Evolutionary conservation across 2,329 filamentous ascomycete species (phyloP), one percentile per base, ranked within the genome.

Genomic region (Penicillium olsonii): DNA sequence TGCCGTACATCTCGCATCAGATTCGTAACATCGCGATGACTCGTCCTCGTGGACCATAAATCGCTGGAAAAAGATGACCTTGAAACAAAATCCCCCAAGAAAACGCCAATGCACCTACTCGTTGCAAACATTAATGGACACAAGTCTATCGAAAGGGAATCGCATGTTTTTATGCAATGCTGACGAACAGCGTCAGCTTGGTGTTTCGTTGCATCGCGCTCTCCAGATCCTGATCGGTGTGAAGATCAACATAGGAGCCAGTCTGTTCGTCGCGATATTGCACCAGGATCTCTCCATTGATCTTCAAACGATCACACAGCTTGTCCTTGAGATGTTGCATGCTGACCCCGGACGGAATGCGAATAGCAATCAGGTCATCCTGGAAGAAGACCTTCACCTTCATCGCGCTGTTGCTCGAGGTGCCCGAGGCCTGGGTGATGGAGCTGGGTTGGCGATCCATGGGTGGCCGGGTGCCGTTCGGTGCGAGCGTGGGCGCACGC

Each of bases 361-460:
- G 86, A 63, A 99, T 91, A 37, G 94, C 88, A 59, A 96, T 92
- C 48, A 95, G 84, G 59, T 96, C 92, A 53, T 92, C 87, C 57
- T 92, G 88, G 75, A 90, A 96, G 75, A 89, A 94, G 45, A 96
- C 87, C 75, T 97, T 97, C 68, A 97, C 88, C 72, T 96, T 97
- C 76, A 96, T 87, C 3, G 84, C 81, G 7, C 79, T 74, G 39
- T 61, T 60, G 52, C 64, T 68, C 9, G 72, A 72, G 5, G 65
- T 60, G 20, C 57, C 63, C 2, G 74, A 74, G 20, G 68, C 63
- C 54, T 75, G 73, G 2, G 74, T 75, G 50, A 85, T 70, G 5
- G 81, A 87, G 31, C 79, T 81, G 42, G 82, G 62, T 47, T 78
- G 75, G 14, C 73, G 72, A 45, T 74, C 69, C 72, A 76, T 76